Evolutionary conservation across 2,329 filamentous ascomycete genomes (phyloP).

Genomic region (Calonectria honghensis): DNA sequence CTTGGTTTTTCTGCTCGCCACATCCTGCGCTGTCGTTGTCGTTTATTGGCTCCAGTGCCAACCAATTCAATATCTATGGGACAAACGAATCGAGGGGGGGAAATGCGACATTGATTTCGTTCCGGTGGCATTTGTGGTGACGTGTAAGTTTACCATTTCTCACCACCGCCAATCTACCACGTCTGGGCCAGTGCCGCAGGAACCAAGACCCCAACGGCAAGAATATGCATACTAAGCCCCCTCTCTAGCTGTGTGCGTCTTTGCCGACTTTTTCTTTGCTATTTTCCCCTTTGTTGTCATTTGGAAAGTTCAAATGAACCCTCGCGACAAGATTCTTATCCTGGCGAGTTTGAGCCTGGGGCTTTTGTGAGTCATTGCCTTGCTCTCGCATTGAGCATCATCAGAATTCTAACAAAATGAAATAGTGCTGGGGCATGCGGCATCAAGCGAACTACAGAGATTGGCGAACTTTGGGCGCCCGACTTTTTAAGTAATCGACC

Average conservation of each 20-base stretch:
- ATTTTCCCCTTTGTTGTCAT: slow-evolving; percentile 65
- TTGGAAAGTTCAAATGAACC: slow-evolving; percentile 64
- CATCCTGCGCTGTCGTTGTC: slow-evolving; percentile 21
- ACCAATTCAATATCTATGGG: slow-evolving; percentile 35
- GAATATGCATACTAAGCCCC: neutral
- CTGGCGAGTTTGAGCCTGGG: slow-evolving; percentile 63
- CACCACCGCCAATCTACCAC: neutral
- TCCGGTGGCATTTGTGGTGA: slow-evolving; percentile 29
- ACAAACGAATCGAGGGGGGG: slow-evolving; percentile 12
- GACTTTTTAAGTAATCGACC: slow-evolving; percentile 22
- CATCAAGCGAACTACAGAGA: slow-evolving; percentile 29
- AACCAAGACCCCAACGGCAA: neutral
- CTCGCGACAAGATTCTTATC: slow-evolving; percentile 64
- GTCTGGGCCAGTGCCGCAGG: neutral
- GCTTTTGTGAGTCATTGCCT: slow-evolving; percentile 56
- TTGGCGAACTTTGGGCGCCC: slow-evolving; percentile 3
- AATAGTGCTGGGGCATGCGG: slow-evolving; percentile 34
- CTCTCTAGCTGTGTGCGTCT: slow-evolving; percentile 40
- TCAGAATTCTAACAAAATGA: neutral
- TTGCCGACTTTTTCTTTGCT: slow-evolving; percentile 61
- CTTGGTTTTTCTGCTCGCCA: slow-evolving; percentile 37
- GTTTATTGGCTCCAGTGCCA: slow-evolving; percentile 33
- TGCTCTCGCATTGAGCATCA: neutral
- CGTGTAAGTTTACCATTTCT: slow-evolving; percentile 24
- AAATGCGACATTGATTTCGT: slow-evolving; percentile 25